Base-by-base conservation (phyloP, 768 basidiomycete genomes). In the Lactarius indigo region DNA sequence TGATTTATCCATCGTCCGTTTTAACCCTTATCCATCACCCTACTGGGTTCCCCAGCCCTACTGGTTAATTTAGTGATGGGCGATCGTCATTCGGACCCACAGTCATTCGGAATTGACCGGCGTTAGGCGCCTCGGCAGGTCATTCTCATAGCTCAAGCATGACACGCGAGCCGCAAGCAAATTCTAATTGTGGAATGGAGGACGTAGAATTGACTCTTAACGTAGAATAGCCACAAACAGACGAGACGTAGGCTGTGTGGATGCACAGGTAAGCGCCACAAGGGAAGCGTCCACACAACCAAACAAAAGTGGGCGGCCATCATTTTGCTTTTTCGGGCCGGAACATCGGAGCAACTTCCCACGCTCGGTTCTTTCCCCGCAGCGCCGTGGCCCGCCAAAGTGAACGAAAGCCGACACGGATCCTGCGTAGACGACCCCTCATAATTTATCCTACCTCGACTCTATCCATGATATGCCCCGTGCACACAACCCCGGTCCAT, bases 381-480 rank as follows among this genome's bases (percentile, higher is more conserved):
- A 69, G 68, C 68, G 68, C 70, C 70, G 68, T 69, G 64, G 68
- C 66, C 70, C 67, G 69, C 70, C 70, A 63, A 52, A 69, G 64
- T 55, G 68, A 64, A 70, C 70, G 47, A 70, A 61, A 63, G 62
- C 66, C 67, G 66, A 68, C 66, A 59, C 66, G 31, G 37, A 64
- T 63, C 58, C 66, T 39, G 55, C 69, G 42, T 70, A 66, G 55
- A 63, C 69, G 65, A 56, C 71, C 62, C 60, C 64, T 57, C 61
- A 56, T 70, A 72, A 69, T 65, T 70, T 61, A 64, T 65, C 63
- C 63, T 64, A 71, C 72, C 74, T 74, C 68, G 70, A 64, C 73
- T 71, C 74, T 72, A 69, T 88, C 87, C 88, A 91, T 91, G 89
- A 89, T 77, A 92, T 92, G 90, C 90, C 90, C 84, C 90, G 90